Conservation (phyloP, 2,329 filamentous ascomycete species). For the Drechmeria coniospora region DNA sequence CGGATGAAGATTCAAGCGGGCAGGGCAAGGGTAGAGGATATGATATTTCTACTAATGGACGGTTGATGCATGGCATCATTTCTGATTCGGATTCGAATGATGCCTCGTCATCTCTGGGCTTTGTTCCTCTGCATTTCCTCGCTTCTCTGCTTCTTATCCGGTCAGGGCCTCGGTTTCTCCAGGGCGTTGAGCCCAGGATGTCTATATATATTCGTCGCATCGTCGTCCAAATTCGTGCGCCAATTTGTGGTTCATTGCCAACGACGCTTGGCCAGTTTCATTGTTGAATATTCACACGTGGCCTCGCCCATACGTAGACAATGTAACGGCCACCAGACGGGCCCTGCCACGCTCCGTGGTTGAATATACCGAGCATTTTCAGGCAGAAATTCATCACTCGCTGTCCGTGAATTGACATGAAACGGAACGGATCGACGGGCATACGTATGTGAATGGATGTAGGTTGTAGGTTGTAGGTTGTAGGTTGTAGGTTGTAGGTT, state of each 20-base stretch:
- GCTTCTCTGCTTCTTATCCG: too few relatives aligned
- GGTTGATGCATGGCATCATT: too few relatives aligned
- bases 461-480: too few relatives aligned
- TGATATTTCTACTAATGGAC: too few relatives aligned
- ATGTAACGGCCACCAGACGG: background rate
- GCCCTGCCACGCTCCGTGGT: background rate
- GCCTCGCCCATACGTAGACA: slow-evolving; percentile 3
- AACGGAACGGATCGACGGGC: too few relatives aligned
- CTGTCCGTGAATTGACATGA: too few relatives aligned
- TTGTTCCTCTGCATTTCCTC: too few relatives aligned
- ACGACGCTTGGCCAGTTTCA: background rate
- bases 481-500: too few relatives aligned
- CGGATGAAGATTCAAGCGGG: background rate
- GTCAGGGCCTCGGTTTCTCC: background rate
- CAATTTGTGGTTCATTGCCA: background rate
- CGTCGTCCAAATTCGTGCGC: background rate
- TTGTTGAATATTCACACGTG: slow-evolving; percentile 16
- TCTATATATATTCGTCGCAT: slow-evolving; percentile 1
- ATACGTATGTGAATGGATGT: too few relatives aligned
- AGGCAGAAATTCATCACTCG: too few relatives aligned
- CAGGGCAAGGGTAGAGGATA: background rate
- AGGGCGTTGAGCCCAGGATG: slow-evolving; percentile 12
- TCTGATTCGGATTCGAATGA: too few relatives aligned
- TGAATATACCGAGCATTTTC: background rate
- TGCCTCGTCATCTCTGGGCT: too few relatives aligned